phyloP scores from a whole-genome alignment of 345 rosid genomes.

The Linum trigynum region DNA sequence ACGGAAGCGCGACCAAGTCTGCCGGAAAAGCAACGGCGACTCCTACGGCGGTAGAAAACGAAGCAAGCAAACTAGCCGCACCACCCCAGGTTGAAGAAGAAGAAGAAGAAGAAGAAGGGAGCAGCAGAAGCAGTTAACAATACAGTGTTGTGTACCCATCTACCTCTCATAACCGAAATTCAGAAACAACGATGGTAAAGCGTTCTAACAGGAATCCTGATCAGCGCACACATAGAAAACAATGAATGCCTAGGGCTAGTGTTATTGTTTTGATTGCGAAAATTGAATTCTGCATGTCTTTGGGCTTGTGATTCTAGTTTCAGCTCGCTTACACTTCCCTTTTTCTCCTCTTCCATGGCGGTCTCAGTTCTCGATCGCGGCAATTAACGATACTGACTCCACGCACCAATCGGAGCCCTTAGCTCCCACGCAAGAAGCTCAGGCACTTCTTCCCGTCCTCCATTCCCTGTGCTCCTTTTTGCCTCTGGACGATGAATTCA shows the following conservation, averaged over 20 bases:
- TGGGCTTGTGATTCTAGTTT: conserved; percentile 9
- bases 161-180: neutral
- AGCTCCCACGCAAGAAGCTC: conserved; percentile 98
- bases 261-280: neutral
- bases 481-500: neutral
- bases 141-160: neutral
- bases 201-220: neutral
- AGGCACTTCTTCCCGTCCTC: conserved; percentile 28
- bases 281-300: neutral
- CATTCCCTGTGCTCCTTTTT: conserved; percentile 7
- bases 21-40: too few species aligned
- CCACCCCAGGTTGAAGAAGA: neutral
- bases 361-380: conserved; percentile 78
- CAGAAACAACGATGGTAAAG: neutral
- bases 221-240: neutral
- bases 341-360: neutral
- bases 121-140: neutral
- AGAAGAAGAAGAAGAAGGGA: neutral
- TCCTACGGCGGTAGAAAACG: too few species aligned
- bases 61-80: too few species aligned
- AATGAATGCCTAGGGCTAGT: neutral
- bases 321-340: neutral
- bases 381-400: conserved; percentile 89
- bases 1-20: too few species aligned
- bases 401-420: conserved; percentile 85